Conservation (phyloP, 2,329 filamentous ascomycete species). For the Pseudocercospora pini-densiflorae region DNA sequence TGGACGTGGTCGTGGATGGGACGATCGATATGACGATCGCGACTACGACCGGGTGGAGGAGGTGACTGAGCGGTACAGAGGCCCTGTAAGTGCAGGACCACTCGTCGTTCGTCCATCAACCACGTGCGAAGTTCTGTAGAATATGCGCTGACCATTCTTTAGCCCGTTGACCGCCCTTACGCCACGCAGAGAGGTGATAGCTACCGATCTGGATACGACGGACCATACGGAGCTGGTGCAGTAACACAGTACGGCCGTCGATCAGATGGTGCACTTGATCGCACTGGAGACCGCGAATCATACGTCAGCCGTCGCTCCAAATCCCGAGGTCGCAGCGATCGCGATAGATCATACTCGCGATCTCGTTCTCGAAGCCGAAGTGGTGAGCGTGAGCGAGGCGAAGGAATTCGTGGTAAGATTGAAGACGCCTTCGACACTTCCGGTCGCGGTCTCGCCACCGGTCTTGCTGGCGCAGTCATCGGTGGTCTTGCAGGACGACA, state of each 20-base stretch:
- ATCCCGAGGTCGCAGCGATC: slow-evolving; percentile 24
- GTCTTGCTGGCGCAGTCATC: slow-evolving; percentile 41
- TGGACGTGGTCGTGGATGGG: slow-evolving; percentile 32
- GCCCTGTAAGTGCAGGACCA: slow-evolving; percentile 39
- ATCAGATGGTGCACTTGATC: slow-evolving; percentile 33
- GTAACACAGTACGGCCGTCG: slow-evolving; percentile 35
- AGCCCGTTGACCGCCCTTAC: slow-evolving; percentile 33
- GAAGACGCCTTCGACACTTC: slow-evolving; percentile 41
- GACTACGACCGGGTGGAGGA: slow-evolving; percentile 38
- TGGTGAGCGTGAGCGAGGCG: slow-evolving; percentile 18
- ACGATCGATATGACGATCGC: slow-evolving; percentile 29
- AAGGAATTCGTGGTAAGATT: slow-evolving; percentile 35
- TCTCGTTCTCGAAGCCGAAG: slow-evolving; percentile 32
- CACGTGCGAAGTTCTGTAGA: slow-evolving; percentile 7
- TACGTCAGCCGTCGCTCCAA: slow-evolving; percentile 25
- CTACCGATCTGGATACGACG: slow-evolving; percentile 27
- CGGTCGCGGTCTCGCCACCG: slow-evolving; percentile 37
- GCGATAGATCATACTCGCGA: slow-evolving; percentile 30
- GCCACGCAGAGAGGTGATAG: slow-evolving; percentile 28
- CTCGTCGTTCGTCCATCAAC: slow-evolving; percentile 32
- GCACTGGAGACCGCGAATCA: slow-evolving; percentile 22
- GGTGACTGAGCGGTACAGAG: slow-evolving; percentile 38
- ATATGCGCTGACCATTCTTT: slow-evolving; percentile 24
- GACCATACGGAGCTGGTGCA: slow-evolving; percentile 31
- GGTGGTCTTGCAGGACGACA: slow-evolving; percentile 41